Conservation (phyloP, 768 basidiomycete genomes). For the Serendipita sp. region DNA sequence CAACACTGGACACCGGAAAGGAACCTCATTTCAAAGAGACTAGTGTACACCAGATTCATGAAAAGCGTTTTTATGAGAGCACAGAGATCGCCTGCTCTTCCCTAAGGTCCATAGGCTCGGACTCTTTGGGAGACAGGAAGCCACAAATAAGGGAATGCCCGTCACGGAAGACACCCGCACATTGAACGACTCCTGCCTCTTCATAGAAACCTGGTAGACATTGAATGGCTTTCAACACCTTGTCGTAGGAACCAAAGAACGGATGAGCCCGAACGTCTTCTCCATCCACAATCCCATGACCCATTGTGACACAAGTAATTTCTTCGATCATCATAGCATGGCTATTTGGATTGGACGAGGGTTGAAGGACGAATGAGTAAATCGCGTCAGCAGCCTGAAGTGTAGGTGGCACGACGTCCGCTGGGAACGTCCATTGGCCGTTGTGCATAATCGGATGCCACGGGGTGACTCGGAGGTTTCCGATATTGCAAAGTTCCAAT, state of each 20-base stretch:
- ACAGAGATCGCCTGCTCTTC: too few relatives aligned
- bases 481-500: slow-evolving; percentile 7
- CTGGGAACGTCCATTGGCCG: slow-evolving; percentile 12
- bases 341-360: slow-evolving; percentile 5
- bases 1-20: too few relatives aligned
- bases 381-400: slow-evolving; percentile 8
- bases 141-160: not conserved
- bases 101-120: too few relatives aligned
- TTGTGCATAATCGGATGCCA: slow-evolving; percentile 12
- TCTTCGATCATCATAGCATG: slow-evolving; percentile 10
- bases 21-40: too few relatives aligned
- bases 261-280: slow-evolving; percentile 10
- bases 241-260: slow-evolving; percentile 10
- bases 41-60: too few relatives aligned
- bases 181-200: slow-evolving; percentile 3
- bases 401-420: slow-evolving; percentile 4
- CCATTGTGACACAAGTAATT: slow-evolving; percentile 10
- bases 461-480: slow-evolving; percentile 10
- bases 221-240: slow-evolving; percentile 6
- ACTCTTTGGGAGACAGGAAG: not conserved
- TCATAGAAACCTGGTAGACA: not conserved
- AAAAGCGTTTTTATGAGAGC: too few relatives aligned
- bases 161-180: slow-evolving; percentile 7
- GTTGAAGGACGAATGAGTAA: slow-evolving; percentile 12
- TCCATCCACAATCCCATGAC: slow-evolving; percentile 8